phyloP scores from a whole-genome alignment of 768 basidiomycete genomes.

The Suillus cothurnatus region DNA sequence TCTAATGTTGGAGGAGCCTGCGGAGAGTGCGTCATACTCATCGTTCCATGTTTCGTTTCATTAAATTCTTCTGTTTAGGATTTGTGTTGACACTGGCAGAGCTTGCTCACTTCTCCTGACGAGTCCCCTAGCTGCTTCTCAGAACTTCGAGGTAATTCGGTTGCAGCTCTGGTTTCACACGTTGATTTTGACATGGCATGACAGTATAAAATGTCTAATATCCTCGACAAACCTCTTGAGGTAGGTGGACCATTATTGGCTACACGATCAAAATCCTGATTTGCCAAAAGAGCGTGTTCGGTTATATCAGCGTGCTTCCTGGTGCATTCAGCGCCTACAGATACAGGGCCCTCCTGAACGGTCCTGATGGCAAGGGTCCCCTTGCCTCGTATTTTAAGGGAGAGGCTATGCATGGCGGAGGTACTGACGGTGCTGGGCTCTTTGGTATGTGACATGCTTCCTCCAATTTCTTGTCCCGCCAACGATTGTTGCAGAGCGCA shows the following conservation, averaged over 20 bases:
- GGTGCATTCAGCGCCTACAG: constrained; percentile 93
- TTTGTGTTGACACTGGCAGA: constrained; percentile 80
- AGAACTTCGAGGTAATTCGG: constrained; percentile 80
- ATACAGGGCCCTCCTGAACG: constrained; percentile 86
- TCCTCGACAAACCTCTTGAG: constrained; percentile 95
- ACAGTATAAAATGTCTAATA: constrained; percentile 94
- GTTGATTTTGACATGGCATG: constrained; percentile 9
- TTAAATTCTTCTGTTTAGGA: constrained; percentile 42
- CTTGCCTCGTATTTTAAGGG: constrained; percentile 94
- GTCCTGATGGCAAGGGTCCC: constrained; percentile 85
- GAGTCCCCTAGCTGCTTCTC: constrained; percentile 86
- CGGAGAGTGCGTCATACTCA: constrained; percentile 66
- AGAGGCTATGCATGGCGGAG: constrained; percentile 78
- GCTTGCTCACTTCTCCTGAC: constrained; percentile 70
- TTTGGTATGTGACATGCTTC: constrained; percentile 44
- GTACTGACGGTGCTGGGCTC: constrained; percentile 61
- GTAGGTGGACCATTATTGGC: constrained; percentile 37
- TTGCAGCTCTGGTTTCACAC: background rate
- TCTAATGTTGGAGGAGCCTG: constrained; percentile 91
- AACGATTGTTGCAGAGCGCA: constrained; percentile 52
- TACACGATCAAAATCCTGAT: background rate
- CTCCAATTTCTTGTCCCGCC: background rate
- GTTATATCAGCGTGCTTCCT: constrained; percentile 86
- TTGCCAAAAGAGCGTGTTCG: constrained; percentile 65
- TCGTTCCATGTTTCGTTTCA: constrained; percentile 1